Conservation (phyloP, 2,329 filamentous ascomycete species). For the Sarocladiaceae sp. region DNA sequence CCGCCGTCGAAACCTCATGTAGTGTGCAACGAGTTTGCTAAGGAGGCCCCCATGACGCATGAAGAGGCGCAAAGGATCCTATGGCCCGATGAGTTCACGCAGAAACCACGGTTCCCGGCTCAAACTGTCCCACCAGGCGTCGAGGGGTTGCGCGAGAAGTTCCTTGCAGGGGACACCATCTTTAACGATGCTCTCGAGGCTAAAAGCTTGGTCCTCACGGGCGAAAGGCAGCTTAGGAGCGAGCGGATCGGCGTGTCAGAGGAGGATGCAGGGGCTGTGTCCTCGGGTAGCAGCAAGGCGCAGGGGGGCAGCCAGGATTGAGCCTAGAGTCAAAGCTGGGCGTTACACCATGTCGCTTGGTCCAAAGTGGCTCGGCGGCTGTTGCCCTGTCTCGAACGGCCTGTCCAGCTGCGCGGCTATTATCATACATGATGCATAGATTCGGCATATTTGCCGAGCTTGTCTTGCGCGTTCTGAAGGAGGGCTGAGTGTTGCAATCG, state of each 20-base stretch:
- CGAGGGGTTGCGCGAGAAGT: slow-evolving; percentile 33
- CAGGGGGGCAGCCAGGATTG: not conserved
- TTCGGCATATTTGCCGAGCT: too few relatives aligned
- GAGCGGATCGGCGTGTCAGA: slow-evolving; percentile 23
- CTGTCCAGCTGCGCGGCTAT: too few relatives aligned
- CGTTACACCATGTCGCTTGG: too few relatives aligned
- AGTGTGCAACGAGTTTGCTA: slow-evolving; percentile 14
- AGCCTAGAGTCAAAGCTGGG: not conserved
- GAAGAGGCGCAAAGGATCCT: slow-evolving; percentile 33
- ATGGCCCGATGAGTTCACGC: slow-evolving; percentile 27
- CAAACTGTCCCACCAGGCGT: slow-evolving; percentile 11
- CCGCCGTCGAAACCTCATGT: slow-evolving; percentile 9
- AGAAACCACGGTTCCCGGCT: not conserved
- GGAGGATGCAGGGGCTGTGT: slow-evolving; percentile 12
- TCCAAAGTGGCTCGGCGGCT: not conserved
- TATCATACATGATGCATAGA: too few relatives aligned
- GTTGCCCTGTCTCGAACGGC: not conserved
- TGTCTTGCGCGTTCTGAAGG: too few relatives aligned
- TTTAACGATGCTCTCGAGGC: slow-evolving; percentile 27
- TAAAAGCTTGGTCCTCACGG: slow-evolving; percentile 29
- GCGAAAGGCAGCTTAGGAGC: slow-evolving; percentile 28
- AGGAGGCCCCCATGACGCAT: slow-evolving; percentile 30
- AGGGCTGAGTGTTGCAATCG: too few relatives aligned
- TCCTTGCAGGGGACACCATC: slow-evolving; percentile 27
- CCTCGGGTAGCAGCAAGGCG: too few relatives aligned